A percentile compares a stretch with the other conserved stretches of the same genome.
Conservation (phyloP, 257 asterid species). For the Solanum rostratum region DNA sequence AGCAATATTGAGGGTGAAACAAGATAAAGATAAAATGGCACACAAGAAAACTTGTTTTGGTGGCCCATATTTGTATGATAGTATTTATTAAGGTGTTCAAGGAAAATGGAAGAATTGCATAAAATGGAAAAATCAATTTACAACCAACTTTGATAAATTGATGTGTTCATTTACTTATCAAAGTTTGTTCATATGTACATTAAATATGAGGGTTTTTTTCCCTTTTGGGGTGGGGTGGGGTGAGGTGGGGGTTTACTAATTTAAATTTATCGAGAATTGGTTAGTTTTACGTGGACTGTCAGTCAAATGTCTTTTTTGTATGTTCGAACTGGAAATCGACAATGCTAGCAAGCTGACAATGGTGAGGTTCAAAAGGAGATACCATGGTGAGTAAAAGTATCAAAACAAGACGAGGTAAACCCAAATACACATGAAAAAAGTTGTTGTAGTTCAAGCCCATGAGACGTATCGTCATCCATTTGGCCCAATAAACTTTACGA, state of each 20-base stretch:
- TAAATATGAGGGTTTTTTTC: background rate
- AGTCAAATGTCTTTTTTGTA: background rate
- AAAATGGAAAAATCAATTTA: background rate
- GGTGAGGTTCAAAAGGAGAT: background rate
- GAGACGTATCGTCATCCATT: background rate
- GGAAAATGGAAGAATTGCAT: background rate
- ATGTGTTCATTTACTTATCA: background rate
- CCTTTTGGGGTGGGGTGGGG: no score
- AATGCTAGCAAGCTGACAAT: background rate
- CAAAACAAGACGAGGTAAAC: background rate
- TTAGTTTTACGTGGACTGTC: background rate
- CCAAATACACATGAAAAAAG: background rate
- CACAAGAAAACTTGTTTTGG: background rate
- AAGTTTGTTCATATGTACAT: background rate
- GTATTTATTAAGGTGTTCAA: background rate
- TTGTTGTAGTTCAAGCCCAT: background rate
- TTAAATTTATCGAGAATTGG: background rate
- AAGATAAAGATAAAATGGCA: background rate
- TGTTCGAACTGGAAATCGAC: background rate
- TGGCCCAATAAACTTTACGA: background rate
- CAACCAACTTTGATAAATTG: background rate
- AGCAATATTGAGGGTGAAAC: background rate
- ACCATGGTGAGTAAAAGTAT: background rate
- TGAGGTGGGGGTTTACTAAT: no score
- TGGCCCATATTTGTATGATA: background rate